Conservation (phyloP, 164 flowering plant genomes). For the Magnolia sinica region DNA sequence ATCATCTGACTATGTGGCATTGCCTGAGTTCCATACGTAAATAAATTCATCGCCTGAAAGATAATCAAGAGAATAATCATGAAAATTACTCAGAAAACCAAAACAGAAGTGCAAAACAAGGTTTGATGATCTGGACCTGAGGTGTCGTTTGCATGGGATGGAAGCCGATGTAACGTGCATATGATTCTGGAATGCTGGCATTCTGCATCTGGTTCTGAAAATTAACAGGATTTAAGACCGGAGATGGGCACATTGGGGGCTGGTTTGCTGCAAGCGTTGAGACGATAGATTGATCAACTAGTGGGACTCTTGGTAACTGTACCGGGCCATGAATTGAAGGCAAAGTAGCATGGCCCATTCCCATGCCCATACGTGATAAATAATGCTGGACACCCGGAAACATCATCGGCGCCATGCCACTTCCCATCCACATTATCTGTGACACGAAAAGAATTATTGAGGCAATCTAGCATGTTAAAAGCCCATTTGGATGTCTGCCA, state of each 20-base stretch:
- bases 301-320: slow-evolving; percentile 42
- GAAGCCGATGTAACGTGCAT: slow-evolving; percentile 44
- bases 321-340: slow-evolving; percentile 38
- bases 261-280: slow-evolving; percentile 27
- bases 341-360: slow-evolving; percentile 45
- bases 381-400: slow-evolving; percentile 67
- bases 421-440: slow-evolving; percentile 85
- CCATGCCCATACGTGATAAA: slow-evolving; percentile 69
- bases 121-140: slow-evolving; percentile 27
- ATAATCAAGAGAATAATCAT: slow-evolving; percentile 7
- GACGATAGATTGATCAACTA: slow-evolving; percentile 37
- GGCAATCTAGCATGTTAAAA: not conserved
- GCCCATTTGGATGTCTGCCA: not conserved
- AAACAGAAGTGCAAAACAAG: not conserved
- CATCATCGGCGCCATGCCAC: slow-evolving; percentile 77
- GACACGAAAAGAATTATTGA: slow-evolving; percentile 6
- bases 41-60: slow-evolving; percentile 50
- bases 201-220: slow-evolving; percentile 45
- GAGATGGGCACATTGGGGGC: slow-evolving; percentile 26
- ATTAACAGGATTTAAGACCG: slow-evolving; percentile 28
- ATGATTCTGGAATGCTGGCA: slow-evolving; percentile 33
- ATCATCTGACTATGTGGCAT: slow-evolving; percentile 30
- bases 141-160: slow-evolving; percentile 37
- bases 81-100: not conserved
- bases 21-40: slow-evolving; percentile 35